Base-by-base conservation (phyloP, 495 filamentous ascomycete species). In the Daldinia grandis region DNA sequence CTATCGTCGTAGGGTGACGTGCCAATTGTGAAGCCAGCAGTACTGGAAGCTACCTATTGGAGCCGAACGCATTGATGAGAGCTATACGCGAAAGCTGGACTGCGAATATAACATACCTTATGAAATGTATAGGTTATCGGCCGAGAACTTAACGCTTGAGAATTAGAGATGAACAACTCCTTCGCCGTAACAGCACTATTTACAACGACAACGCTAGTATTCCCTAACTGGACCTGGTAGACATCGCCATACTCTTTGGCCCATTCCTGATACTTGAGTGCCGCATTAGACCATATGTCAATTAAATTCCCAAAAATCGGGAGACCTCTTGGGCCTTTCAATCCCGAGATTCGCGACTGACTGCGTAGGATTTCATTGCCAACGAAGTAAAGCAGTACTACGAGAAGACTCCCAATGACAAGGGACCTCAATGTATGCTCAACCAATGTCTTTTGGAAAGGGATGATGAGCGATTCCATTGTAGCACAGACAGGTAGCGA, bases 51-150 rank as follows among this genome's bases (percentile, higher is more conserved):
- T 7, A 90, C 84, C 86, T 89, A 62, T 28, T 44, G 42, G 37
- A 25, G 28, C 33, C 44, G 42, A 69, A 38, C 59, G 49, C 28
- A 55, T 38, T 14, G 50, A 47, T 38, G 10, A 63, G 4, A 6
- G 28, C 21, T 35, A 19, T 3, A 25, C 25, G 10, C 4, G 9
- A 12, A 6, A 33, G n/a, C 0, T 6, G 5, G 1, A n/a, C 28
- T 9, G 44, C 10, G 5, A 0, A 27, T 0, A 14, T 2, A 21
- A 21, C 53, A 44, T 66, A 88, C 87, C 77, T 87, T 88, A 60
- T 91, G 88, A 72, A 90, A 90, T 4, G 88, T 90, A 76, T 89
- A 90, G 38, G 88, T 84, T 55, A 87, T 85, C 0, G 88, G 88
- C 61, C 88, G 78, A 5, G 85, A 88, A 68, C 83, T 87, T 58